These are phyloP conservation scores for Magnolia kwangsiensis DNA, from an alignment of 164 flowering plant genomes.

Conservation along the genomic window DNA sequence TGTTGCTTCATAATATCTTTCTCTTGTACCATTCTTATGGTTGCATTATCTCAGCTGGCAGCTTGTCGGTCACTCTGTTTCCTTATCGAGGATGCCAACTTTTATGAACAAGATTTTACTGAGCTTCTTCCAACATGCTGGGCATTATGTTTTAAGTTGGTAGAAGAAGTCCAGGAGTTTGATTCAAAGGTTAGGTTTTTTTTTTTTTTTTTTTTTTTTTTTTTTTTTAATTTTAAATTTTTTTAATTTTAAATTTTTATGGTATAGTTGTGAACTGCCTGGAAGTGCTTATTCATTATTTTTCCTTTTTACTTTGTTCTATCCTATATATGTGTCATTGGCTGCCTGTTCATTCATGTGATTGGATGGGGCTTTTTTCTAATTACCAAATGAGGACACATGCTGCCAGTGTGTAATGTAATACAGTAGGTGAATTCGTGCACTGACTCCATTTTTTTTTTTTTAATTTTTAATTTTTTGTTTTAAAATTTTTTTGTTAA, in stretches of 20 bases:
- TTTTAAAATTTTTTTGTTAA: too few relatives aligned
- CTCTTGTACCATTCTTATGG: not conserved
- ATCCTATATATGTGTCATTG: too few relatives aligned
- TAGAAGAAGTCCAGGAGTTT: slow-evolving; percentile 87
- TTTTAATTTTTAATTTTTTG: too few relatives aligned
- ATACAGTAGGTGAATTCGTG: not conserved
- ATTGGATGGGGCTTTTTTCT: not conserved
- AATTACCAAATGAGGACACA: not conserved
- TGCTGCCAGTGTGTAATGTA: not conserved
- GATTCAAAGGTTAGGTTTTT: slow-evolving; percentile 75
- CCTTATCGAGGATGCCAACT: slow-evolving; percentile 83
- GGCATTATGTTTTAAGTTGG: slow-evolving; percentile 76
- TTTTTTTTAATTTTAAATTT: not conserved
- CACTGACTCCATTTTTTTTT: not conserved
- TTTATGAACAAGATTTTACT: slow-evolving; percentile 55
- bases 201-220: not conserved
- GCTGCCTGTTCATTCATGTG: not conserved
- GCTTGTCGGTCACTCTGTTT: slow-evolving; percentile 76
- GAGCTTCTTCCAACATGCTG: slow-evolving; percentile 86
- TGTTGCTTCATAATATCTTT: not conserved
- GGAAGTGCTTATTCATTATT: not conserved
- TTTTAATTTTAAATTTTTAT: not conserved
- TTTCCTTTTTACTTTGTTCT: not conserved
- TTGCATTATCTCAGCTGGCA: slow-evolving; percentile 59
- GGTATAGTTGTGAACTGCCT: not conserved